Base-by-base conservation (phyloP, 768 basidiomycete species). In the Ephemerocybe angulata region DNA sequence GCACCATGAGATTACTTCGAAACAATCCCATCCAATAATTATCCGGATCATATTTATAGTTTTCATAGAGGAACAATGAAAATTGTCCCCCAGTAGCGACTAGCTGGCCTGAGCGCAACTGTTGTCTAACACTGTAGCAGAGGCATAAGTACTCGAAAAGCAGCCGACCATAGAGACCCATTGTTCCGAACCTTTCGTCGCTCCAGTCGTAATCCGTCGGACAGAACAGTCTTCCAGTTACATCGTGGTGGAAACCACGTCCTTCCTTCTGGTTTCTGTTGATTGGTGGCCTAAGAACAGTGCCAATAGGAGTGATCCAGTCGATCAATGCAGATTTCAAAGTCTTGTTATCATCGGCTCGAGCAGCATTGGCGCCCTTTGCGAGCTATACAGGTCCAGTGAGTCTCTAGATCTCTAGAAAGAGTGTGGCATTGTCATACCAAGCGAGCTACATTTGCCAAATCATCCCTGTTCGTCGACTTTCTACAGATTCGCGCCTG, bases 191-290 rank as follows among this genome's bases (percentile, higher is more conserved):
- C 61, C 58, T 55, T 17, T 24, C 43, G 31, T 62, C 56, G 31
- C 58, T 44, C 58, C 58, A 62, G 19, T 62, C 31, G 28, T 38
- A 58, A 29, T 54, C 54, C 19, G 56, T 52, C 17, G 61, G 61
- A 37, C 56, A 60, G 29, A 62, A 53, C 28, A 60, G 50, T 28
- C 25, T 24, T 12, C 59, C 59, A 38, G 59, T 60, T 19, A 52
- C 43, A 31, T 60, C 54, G 38, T 62, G 55, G 28, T 43, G 29
- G 29, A 55, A n/a, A 19, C 61, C 59, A 17, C 61, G 59, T 52
- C 11, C 27, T 17, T 30, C 30, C 24, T 50, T 50, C 7, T 5
- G 4, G 21, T 50, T 50, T 19, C 30, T 27, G 5, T 11, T 8
- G 5, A 48, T 8, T 37, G 48, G 15, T 4, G 48, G 48, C 5